Evolutionary conservation across 2,329 filamentous ascomycete genomes (phyloP).

Genomic region (Xylaria multiplex): DNA sequence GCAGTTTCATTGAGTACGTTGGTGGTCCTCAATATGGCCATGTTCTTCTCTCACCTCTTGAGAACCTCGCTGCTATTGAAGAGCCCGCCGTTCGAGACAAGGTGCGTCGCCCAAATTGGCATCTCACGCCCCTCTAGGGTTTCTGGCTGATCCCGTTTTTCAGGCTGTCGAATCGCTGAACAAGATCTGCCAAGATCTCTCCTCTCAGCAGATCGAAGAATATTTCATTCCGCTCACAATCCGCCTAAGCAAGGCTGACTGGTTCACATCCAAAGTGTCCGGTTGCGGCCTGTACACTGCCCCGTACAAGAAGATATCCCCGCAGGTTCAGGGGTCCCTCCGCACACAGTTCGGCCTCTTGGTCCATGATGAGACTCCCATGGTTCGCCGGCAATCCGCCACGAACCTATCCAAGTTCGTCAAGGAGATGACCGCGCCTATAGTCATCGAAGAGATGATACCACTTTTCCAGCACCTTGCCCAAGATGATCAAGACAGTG

Average conservation of each 20-base stretch:
- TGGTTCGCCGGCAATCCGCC: slow-evolving; percentile 96
- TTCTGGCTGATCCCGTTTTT: slow-evolving; percentile 25
- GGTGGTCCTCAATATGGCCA: slow-evolving; percentile 93
- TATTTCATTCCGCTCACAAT: slow-evolving; percentile 96
- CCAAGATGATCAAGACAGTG: slow-evolving; percentile 96
- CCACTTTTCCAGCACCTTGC: slow-evolving; percentile 97
- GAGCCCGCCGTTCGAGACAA: slow-evolving; percentile 98
- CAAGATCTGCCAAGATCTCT: slow-evolving; percentile 96
- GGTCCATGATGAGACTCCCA: slow-evolving; percentile 98
- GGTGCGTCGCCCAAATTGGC: slow-evolving; percentile 63
- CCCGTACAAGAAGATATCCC: slow-evolving; percentile 90
- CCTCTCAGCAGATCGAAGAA: slow-evolving; percentile 91
- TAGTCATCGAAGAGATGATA: slow-evolving; percentile 99
- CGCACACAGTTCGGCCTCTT: slow-evolving; percentile 91
- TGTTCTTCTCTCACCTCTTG: slow-evolving; percentile 93
- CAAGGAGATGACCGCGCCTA: slow-evolving; percentile 90
- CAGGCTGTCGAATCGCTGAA: slow-evolving; percentile 98
- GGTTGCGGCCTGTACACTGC: slow-evolving; percentile 94
- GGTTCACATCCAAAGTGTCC: slow-evolving; percentile 99
- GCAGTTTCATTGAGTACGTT: slow-evolving; percentile 96
- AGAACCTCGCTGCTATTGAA: slow-evolving; percentile 98
- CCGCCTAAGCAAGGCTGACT: slow-evolving; percentile 97
- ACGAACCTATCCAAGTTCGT: slow-evolving; percentile 98
- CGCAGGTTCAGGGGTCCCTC: slow-evolving; percentile 88
- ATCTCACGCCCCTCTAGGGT: slow-evolving; percentile 27